These are phyloP conservation scores for Erysimum cheiri DNA, from an alignment of 441 rosid species.

Conservation along the genomic window DNA sequence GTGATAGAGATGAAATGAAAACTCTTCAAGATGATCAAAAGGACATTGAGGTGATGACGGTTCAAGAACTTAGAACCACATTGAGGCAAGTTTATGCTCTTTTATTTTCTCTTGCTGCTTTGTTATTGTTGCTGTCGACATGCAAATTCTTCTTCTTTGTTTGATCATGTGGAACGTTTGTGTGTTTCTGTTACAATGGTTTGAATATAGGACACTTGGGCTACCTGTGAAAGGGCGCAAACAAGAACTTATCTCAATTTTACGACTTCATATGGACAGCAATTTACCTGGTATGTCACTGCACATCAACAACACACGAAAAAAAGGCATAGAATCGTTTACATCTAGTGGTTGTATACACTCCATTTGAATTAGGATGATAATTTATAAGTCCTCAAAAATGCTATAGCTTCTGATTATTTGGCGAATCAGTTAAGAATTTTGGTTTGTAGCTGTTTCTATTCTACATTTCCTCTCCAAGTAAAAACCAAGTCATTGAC, in stretches of 20 bases:
- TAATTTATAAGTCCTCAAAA: neutral
- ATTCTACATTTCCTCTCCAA: conserved; percentile 1
- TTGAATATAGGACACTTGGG: conserved; percentile 63
- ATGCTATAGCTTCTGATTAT: neutral
- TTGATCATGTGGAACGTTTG: conserved; percentile 23
- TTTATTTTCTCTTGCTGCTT: neutral
- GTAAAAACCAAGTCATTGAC: conserved; percentile 5
- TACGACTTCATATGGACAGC: conserved; percentile 57
- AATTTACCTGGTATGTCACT: conserved; percentile 55
- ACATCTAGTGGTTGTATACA: neutral
- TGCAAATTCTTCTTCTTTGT: conserved; percentile 8
- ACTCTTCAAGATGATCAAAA: conserved; percentile 51
- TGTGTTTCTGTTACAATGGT: conserved; percentile 17
- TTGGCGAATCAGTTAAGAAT: neutral
- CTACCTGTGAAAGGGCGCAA: conserved; percentile 76
- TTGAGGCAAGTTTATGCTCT: conserved; percentile 57
- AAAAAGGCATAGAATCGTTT: neutral
- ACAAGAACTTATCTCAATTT: conserved; percentile 67
- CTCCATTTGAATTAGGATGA: neutral
- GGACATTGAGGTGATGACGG: conserved; percentile 70
- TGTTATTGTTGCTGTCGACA: conserved; percentile 7
- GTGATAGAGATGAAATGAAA: conserved; percentile 44
- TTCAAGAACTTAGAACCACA: conserved; percentile 66
- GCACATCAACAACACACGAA: conserved; percentile 14
- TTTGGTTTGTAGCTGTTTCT: neutral